Conservation (phyloP, 257 asterid genomes). For the Solanum pimpinellifolium region DNA sequence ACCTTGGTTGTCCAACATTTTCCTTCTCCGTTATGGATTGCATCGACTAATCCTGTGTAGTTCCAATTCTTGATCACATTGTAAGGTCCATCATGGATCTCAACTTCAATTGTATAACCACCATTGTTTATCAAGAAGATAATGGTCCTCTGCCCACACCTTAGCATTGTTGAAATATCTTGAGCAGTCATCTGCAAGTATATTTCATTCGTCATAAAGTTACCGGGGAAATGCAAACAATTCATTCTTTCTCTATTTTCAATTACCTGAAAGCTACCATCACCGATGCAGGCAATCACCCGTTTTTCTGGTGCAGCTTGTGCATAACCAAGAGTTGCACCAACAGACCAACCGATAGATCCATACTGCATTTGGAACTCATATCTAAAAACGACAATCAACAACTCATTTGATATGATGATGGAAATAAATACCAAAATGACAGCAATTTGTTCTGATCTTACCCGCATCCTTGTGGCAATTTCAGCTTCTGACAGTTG, state of each 20-base stretch:
- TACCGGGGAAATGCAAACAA: neutral
- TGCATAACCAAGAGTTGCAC: slow-evolving; percentile 82
- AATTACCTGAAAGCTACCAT: slow-evolving; percentile 81
- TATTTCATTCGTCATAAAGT: neutral
- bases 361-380: slow-evolving; percentile 88
- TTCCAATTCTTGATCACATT: slow-evolving; percentile 90
- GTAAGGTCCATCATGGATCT: slow-evolving; percentile 79
- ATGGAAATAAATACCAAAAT: neutral
- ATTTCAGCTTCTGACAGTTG: slow-evolving; percentile 63
- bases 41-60: slow-evolving; percentile 63
- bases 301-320: slow-evolving; percentile 61
- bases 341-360: slow-evolving; percentile 89
- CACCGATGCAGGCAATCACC: slow-evolving; percentile 74
- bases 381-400: slow-evolving; percentile 20
- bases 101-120: slow-evolving; percentile 80
- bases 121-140: slow-evolving; percentile 75
- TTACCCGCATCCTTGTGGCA: slow-evolving; percentile 67
- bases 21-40: slow-evolving; percentile 74
- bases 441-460: neutral
- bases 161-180: slow-evolving; percentile 64
- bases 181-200: slow-evolving; percentile 53
- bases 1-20: slow-evolving; percentile 89
- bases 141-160: slow-evolving; percentile 49
- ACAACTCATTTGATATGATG: neutral
- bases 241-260: neutral